Evolutionary conservation across 257 asterid species (phyloP).

Genomic region (Fraxinus cuspidata): DNA sequence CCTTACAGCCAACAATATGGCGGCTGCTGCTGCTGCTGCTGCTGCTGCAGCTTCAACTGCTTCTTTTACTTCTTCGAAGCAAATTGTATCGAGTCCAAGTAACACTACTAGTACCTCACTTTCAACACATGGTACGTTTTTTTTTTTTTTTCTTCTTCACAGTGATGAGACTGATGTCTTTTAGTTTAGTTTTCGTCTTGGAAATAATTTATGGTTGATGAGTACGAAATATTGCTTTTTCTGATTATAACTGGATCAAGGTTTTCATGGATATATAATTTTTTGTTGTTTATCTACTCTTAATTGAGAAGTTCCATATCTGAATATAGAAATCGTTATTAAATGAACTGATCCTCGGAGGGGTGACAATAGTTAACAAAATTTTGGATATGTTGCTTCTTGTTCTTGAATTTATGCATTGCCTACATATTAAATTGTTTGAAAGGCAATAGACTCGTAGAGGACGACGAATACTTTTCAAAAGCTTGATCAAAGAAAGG

Average conservation of each 20-base stretch:
- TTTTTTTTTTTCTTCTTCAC: not conserved
- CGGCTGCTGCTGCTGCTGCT: slow-evolving; percentile 50
- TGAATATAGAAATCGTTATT: no score
- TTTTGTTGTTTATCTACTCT: not conserved
- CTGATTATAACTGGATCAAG: slow-evolving; percentile 1
- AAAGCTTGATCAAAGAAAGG: no score
- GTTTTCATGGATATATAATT: not conserved
- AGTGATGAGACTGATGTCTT: no score
- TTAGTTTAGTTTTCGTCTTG: no score
- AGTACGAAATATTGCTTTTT: not conserved
- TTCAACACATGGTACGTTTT: slow-evolving; percentile 30
- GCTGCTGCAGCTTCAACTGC: slow-evolving; percentile 51
- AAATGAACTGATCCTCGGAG: no score
- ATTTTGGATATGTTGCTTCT: no score
- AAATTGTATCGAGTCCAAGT: slow-evolving; percentile 43
- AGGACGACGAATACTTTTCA: no score
- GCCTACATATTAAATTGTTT: no score
- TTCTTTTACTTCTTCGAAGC: slow-evolving; percentile 52
- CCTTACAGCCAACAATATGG: slow-evolving; percentile 17
- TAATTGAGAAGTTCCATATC: not conserved
- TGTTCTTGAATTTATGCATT: no score
- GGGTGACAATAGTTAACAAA: no score
- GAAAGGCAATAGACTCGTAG: no score
- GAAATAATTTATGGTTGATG: no score
- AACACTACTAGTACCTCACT: slow-evolving; percentile 19